Base-by-base conservation (phyloP, 768 basidiomycete species). In the Termitomyces sp. region DNA sequence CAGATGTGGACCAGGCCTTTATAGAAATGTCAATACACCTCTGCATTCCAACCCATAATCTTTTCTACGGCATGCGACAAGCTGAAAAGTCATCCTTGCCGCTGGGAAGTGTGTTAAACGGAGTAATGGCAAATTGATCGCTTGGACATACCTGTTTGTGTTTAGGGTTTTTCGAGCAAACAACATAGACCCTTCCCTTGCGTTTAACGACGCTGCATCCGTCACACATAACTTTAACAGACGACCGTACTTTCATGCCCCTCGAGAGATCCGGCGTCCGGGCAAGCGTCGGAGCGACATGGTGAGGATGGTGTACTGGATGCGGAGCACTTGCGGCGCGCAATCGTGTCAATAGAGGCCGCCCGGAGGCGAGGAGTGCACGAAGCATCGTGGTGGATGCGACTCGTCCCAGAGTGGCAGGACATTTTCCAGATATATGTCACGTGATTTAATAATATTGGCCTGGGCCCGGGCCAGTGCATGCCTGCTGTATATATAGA, bases 191-290 rank as follows among this genome's bases (percentile, higher is more conserved):
- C 68, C 90, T 86, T 49, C 95, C 95, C 73, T 97, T 94, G 68
- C 96, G 79, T 74, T 82, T 84, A 39, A 98, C 96, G 52, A 96
- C 78, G 65, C 80, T 87, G 77, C 96, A 99, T 13, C 94, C 93
- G 63, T 95, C 94, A 74, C 96, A 99, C 86, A 96, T 91, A 57
- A 86, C 77, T 79, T 96, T 97, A 67, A 98, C 92, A 4, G 93
- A 93, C 24, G 92, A 90, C 64, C 96, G 87, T 61, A 98, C 95
- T 80, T 99, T 99, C 92, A 97, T 96, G 51, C 94, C 94, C 67
- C 91, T 77, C n/a, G 81, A 73, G 22, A 84, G 70, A 7, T 72
- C 63, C 11, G 80, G 79, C 45, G 71, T 61, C 59, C 67, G 65
- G 9, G 63, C 28, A 28, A 63, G 32, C 45, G 68, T 64, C 57